Conservation (phyloP, 2,329 filamentous ascomycete genomes). For the Cladosporium sp. region DNA sequence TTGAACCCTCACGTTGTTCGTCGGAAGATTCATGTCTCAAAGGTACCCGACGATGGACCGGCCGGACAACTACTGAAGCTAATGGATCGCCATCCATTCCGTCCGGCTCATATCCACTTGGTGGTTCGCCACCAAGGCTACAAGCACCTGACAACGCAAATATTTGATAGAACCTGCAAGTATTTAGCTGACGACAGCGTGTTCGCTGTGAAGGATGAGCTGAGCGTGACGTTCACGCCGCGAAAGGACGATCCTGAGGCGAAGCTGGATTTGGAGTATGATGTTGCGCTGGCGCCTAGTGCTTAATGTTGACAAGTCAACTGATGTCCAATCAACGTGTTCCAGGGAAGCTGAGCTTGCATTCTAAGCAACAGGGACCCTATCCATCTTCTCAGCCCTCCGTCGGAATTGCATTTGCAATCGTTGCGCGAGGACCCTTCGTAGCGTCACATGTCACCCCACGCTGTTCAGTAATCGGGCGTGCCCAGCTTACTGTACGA, state of each 20-base stretch:
- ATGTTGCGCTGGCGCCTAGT: slow-evolving; percentile 14
- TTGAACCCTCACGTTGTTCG: background rate
- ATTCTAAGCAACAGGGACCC: too few species aligned
- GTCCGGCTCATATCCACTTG: slow-evolving; percentile 58
- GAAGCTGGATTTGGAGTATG: slow-evolving; percentile 16
- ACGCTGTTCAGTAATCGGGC: too few species aligned
- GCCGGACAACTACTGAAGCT: slow-evolving; percentile 52
- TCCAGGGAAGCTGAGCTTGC: too few species aligned
- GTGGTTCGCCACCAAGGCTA: slow-evolving; percentile 51
- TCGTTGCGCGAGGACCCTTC: too few species aligned
- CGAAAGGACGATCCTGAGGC: slow-evolving; percentile 42
- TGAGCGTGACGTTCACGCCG: slow-evolving; percentile 52
- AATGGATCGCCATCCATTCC: slow-evolving; percentile 55
- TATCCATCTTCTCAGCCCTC: too few species aligned
- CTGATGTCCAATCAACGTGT: too few species aligned
- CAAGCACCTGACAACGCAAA: slow-evolving; percentile 68
- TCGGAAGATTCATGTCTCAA: background rate
- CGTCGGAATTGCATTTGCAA: too few species aligned
- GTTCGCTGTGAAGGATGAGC: slow-evolving; percentile 54
- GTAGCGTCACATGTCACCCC: too few species aligned
- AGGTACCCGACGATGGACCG: slow-evolving; percentile 49
- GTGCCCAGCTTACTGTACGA: too few species aligned
- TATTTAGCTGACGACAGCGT: slow-evolving; percentile 56
- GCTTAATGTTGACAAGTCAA: background rate
- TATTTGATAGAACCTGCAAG: slow-evolving; percentile 62